Base-by-base conservation (phyloP, 257 asterid species). In the Orobanche coerulescens region DNA sequence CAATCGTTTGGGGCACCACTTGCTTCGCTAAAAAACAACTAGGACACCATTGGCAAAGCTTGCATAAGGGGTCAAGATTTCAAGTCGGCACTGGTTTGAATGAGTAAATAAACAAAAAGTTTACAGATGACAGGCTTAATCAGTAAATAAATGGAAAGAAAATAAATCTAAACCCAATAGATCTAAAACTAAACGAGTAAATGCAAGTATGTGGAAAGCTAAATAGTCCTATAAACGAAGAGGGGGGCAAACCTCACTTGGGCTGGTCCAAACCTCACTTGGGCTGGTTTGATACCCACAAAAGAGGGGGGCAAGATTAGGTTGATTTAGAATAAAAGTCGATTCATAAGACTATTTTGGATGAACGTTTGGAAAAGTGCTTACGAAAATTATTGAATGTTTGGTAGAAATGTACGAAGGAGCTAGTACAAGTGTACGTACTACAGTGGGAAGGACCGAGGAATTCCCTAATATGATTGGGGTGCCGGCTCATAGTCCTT, bases 241-340 rank as follows among this genome's bases (percentile, higher is more conserved):
- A 28, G 25, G 25, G 7, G 52, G 33, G 16, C 56, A 64, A 71
- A 66, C 34, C 4, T 50, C 31, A 64, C 19, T 57, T 48, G 61
- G 20, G 53, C 37, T 4, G 69, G 59, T 62, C 50, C 33, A 20
- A 20, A 49, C 16, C 30, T 5, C 16, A 20, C 4, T 49, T 22
- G 13, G 56, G 56, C 26, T 46, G 26, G 26, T 19, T 16, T 46
- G 25, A 46, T 8, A 49, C 53, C 25, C 56, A 49, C 50, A 43
- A 49, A 20, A 1, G 7, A 49, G 31, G 16, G 9, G 31, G 30
- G 16, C n/a, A 11, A 18, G 20, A 25, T 10, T 3, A 16, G 56
- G n/a, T 5, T 0, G 13, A 25, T 47, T 47, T 20, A 18, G 9
- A 43, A 18, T 4, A 5, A 47, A n/a, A 1, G 6, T 13, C 14